A percentile compares a stretch with the other conserved stretches of the same genome.
Conservation (phyloP, 2,329 filamentous ascomycete species). For the Colletotrichum sojae region DNA sequence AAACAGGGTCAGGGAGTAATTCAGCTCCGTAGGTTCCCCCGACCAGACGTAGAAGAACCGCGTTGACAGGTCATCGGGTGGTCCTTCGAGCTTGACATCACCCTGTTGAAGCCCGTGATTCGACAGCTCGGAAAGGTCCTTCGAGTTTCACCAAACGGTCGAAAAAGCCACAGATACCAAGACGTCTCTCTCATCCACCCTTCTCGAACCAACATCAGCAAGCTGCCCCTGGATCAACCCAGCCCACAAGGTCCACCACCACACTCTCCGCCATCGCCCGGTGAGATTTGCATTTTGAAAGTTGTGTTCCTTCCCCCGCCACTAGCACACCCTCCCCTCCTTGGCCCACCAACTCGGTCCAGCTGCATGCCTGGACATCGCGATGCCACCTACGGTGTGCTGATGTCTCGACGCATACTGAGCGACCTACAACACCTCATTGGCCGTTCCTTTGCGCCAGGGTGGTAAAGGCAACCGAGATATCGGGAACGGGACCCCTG, state of each 20-base stretch:
- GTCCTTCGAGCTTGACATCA: not conserved
- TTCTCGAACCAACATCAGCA: not conserved
- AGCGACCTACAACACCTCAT: not conserved
- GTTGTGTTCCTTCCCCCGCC: too few relatives aligned
- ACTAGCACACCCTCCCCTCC: too few relatives aligned
- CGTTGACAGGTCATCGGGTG: not conserved
- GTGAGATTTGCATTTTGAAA: too few relatives aligned
- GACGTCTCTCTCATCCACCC: not conserved
- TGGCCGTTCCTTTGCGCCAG: not conserved
- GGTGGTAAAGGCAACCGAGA: not conserved
- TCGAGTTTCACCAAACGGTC: not conserved
- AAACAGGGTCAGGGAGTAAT: too few relatives aligned
- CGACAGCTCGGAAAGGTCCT: not conserved
- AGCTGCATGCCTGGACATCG: not conserved
- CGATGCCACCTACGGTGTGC: conserved; percentile 7
- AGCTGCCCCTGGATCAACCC: not conserved
- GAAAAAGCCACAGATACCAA: not conserved
- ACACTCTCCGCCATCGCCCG: too few relatives aligned
- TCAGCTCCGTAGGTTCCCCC: too few relatives aligned
- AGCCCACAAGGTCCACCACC: not conserved
- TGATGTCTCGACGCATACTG: not conserved
- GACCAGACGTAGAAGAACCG: too few relatives aligned
- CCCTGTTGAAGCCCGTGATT: not conserved
- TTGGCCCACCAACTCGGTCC: not conserved
- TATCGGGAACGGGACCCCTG: conserved; percentile 1